Percentiles rank a stretch among this genome's conserved stretches.
Evolutionary conservation across 495 filamentous ascomycete genomes (phyloP).

Genomic region (Collariella sp.): DNA sequence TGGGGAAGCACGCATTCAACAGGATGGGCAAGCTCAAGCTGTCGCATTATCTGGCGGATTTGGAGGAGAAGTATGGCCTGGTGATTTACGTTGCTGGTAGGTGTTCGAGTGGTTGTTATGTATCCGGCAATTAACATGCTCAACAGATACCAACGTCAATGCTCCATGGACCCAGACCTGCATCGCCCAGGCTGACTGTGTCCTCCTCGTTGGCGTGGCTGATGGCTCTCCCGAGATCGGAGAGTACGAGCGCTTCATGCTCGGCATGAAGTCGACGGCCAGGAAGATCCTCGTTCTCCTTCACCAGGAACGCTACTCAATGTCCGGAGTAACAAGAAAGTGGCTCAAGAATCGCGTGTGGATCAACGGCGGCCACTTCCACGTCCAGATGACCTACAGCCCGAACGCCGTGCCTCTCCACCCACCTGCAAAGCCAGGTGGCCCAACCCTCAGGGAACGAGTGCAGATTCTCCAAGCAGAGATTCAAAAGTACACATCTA

Average conservation of each 20-base stretch:
- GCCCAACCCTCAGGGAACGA: conserved; percentile 79
- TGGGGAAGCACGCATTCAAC: conserved; percentile 92
- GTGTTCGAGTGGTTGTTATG: conserved; percentile 18
- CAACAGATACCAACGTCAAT: conserved; percentile 76
- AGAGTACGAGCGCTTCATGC: conserved; percentile 89
- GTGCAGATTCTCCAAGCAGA: conserved; percentile 94
- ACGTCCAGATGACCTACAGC: conserved; percentile 91
- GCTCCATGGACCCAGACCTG: conserved; percentile 98
- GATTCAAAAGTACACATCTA: conserved; percentile 93
- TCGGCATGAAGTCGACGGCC: conserved; percentile 95
- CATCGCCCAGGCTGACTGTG: conserved; percentile 91
- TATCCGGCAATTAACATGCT: conserved; percentile 20
- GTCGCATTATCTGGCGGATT: conserved; percentile 89
- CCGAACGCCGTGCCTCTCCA: conserved; percentile 69
- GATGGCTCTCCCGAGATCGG: conserved; percentile 85
- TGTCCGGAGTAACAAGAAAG: conserved; percentile 68
- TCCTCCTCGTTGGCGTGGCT: conserved; percentile 83
- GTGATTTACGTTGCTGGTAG: conserved; percentile 89
- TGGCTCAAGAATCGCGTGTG: conserved; percentile 93
- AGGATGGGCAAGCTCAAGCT: conserved; percentile 95
- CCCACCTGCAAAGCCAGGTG: conserved; percentile 66
- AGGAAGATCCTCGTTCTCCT: conserved; percentile 91
- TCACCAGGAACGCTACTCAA: conserved; percentile 83
- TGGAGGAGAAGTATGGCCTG: conserved; percentile 94
- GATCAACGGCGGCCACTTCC: conserved; percentile 98